Evolutionary conservation across 2,329 filamentous ascomycete genomes (phyloP), one percentile per base, ranked within the genome.

Genomic region (Alternaria rosae): DNA sequence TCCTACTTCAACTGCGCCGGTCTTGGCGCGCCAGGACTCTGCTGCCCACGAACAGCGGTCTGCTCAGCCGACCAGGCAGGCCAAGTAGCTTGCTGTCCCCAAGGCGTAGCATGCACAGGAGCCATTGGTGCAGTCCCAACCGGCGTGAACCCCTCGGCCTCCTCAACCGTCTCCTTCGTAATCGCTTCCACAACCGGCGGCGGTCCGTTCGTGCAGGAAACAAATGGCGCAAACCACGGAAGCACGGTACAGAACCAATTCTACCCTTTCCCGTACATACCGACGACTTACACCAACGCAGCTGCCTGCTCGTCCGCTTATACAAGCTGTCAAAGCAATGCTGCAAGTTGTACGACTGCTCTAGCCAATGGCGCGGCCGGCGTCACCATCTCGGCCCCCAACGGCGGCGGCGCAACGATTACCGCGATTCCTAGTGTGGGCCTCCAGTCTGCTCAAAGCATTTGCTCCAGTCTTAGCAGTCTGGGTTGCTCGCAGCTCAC

Each of bases 71-170:
- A 90, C 75, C 76, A 78, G 42, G 85, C 82, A 38, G 82, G 86
- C 56, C 82, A 88, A 63, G 84, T 89, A 56, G 88, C 87, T 23
- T 90, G 88, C 80, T 90, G 88, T 77, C 87, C 87, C 0, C 81
- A 78, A 25, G 83, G 85, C 53, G 84, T 85, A 13, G 83, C 79
- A 26, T 90, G 88, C 70, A 89, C 87, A 0, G 88, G 88, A 50
- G 54, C 62, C 50, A 57, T 65, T 21, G 60, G 54, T 54, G 32
- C 57, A 26, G 30, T 32, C 21, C 48, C 59, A 5, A 62, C 64
- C 13, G 54, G 48, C 25, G 57, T 80, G 25, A 52, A 45, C 23
- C 60, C 60, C 43, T 57, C 61, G 0, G 76, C 69, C 30, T 69
- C 70, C 7, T 60, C 64, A 23, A 66, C 66, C 47, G 57, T 59